phyloP scores from a whole-genome alignment of 2,329 filamentous ascomycete genomes.

The Daldinia sp. region DNA sequence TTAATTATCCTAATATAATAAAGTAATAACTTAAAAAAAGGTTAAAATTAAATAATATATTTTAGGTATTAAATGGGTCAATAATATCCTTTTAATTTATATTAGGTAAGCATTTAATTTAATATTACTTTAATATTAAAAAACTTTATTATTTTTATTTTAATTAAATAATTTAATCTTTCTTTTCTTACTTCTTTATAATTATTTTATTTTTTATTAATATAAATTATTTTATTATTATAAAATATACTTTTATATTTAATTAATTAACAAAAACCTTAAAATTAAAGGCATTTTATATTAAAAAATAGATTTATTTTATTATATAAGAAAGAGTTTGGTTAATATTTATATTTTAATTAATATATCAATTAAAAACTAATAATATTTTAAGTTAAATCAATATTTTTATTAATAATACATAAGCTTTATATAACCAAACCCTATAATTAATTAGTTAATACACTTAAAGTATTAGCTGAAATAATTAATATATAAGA shows the following conservation, averaged over 20 bases:
- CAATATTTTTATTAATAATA: not conserved
- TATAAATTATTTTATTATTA: not conserved
- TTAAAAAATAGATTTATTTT: not conserved
- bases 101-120: not conserved
- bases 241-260: not conserved
- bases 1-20: not conserved
- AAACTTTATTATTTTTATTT: not conserved
- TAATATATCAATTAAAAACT: not conserved
- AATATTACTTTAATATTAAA: not conserved
- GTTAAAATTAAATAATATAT: not conserved
- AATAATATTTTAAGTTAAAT: too few relatives aligned
- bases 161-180: not conserved
- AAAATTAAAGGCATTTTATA: not conserved
- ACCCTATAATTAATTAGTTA: not conserved
- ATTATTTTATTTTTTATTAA: too few relatives aligned
- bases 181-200: not conserved
- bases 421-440: not conserved
- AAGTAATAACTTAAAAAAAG: not conserved
- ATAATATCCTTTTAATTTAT: not conserved
- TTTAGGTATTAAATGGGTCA: not conserved
- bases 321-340: not conserved
- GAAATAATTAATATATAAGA: too few relatives aligned
- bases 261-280: not conserved
- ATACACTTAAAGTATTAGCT: not conserved
- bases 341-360: not conserved